Percentiles rank a stretch among this genome's conserved stretches.
These are phyloP conservation scores for Colletotrichum chlorophyti DNA, from an alignment of 2,329 filamentous ascomycete species.

Conservation along the genomic window DNA sequence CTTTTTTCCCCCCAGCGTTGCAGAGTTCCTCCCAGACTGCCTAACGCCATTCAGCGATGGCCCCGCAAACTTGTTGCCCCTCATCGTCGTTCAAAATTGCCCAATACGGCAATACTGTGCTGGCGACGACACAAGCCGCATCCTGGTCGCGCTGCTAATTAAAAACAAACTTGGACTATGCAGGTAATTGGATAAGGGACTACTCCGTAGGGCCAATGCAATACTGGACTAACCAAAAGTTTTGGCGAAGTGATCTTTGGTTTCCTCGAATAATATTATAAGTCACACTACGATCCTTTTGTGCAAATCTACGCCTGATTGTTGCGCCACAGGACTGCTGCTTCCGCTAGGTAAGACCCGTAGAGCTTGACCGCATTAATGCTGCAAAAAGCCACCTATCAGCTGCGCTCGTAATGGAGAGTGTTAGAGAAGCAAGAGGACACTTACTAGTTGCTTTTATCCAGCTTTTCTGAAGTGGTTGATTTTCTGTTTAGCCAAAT, in stretches of 20 bases:
- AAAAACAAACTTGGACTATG: background rate
- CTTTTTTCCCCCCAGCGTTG: too few species aligned
- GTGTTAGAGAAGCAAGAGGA: too few species aligned
- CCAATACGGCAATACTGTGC: background rate
- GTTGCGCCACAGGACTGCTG: background rate
- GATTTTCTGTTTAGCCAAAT: too few species aligned
- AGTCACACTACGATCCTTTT: too few species aligned
- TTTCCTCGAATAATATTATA: too few species aligned
- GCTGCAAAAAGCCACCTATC: slow-evolving; percentile 17
- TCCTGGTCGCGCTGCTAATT: background rate
- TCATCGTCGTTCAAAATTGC: slow-evolving; percentile 11
- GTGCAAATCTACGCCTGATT: too few species aligned
- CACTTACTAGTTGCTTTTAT: slow-evolving; percentile 83
- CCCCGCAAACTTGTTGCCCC: slow-evolving; percentile 5
- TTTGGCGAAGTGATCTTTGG: too few species aligned
- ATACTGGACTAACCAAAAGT: too few species aligned
- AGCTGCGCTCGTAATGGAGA: rapidly evolving
- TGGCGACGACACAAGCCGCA: background rate
- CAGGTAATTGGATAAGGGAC: too few species aligned
- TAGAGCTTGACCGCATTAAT: slow-evolving; percentile 97
- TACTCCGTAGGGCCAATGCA: too few species aligned
- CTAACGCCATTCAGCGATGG: too few species aligned
- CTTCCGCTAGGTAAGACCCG: slow-evolving; percentile 82
- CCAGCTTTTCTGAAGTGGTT: slow-evolving; percentile 90
- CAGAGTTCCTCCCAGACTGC: too few species aligned